Percentiles rank a stretch among this genome's conserved stretches.
Conservation (phyloP, 106 monocot species). For the Cymbidium sinense region DNA sequence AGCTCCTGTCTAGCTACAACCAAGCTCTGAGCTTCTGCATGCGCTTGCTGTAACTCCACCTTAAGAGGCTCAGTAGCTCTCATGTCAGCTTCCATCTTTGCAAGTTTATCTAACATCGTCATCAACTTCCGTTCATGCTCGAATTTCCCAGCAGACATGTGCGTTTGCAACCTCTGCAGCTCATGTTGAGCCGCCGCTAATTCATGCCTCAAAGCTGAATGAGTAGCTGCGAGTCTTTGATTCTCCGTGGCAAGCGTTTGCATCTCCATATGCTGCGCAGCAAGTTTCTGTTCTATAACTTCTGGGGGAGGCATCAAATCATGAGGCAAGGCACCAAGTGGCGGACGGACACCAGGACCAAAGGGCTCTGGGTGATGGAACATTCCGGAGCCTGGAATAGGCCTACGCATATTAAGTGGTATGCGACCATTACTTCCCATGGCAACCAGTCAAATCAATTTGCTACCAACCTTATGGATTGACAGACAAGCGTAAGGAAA, state of each 20-base stretch:
- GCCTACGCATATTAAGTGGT: slow-evolving; percentile 36
- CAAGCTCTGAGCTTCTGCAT: slow-evolving; percentile 50
- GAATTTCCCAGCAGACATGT: slow-evolving; percentile 32
- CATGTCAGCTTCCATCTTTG: slow-evolving; percentile 70
- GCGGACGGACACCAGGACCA: slow-evolving; percentile 37
- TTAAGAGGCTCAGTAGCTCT: slow-evolving; percentile 43
- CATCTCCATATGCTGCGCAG: slow-evolving; percentile 58
- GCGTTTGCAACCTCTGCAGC: slow-evolving; percentile 53
- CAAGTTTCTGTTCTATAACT: slow-evolving; percentile 73
- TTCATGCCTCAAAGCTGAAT: slow-evolving; percentile 58
- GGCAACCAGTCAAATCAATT: background rate
- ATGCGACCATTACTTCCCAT: slow-evolving; percentile 74
- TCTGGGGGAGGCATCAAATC: slow-evolving; percentile 64
- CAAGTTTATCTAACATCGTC: slow-evolving; percentile 45
- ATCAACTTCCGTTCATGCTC: slow-evolving; percentile 64
- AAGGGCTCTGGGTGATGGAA: slow-evolving; percentile 53
- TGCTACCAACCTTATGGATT: background rate
- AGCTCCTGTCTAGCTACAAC: slow-evolving; percentile 46
- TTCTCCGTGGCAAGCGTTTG: slow-evolving; percentile 60
- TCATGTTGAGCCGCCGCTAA: slow-evolving; percentile 65
- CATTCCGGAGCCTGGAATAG: slow-evolving; percentile 42
- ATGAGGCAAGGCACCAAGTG: slow-evolving; percentile 50
- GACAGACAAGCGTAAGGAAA: background rate
- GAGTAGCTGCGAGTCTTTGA: slow-evolving; percentile 53
- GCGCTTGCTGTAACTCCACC: slow-evolving; percentile 51